A percentile compares a stretch with the other conserved stretches of the same genome.
Evolutionary conservation across 75 land plant species (phyloP).

Genomic region (Sequoiadendron giganteum): DNA sequence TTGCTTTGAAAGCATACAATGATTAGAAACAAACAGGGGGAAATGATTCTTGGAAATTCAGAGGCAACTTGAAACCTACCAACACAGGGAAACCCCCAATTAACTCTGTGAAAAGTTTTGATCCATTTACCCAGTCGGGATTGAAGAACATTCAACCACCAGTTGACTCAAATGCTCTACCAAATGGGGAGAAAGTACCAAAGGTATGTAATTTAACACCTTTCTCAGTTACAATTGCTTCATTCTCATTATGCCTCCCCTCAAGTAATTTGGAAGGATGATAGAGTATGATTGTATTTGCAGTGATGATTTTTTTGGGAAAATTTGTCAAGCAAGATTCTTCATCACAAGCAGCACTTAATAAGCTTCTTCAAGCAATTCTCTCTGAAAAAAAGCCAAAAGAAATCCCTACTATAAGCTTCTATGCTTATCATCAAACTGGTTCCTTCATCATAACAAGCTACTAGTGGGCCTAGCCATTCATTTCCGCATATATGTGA

Average conservation of each 20-base stretch:
- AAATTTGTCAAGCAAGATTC: slow-evolving; percentile 2
- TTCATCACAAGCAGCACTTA: slow-evolving; percentile 27
- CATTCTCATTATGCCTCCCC: neutral
- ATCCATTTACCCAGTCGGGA: slow-evolving; percentile 32
- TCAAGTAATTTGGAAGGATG: neutral
- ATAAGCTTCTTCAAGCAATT: slow-evolving; percentile 42
- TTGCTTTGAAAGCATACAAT: slow-evolving; percentile 72
- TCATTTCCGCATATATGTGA: neutral
- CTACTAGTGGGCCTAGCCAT: neutral
- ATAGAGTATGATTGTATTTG: neutral
- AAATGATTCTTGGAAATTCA: slow-evolving; percentile 70
- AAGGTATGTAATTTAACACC: neutral
- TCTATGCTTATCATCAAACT: neutral
- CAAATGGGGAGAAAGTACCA: neutral
- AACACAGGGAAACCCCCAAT: slow-evolving; percentile 25
- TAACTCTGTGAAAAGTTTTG: slow-evolving; percentile 36
- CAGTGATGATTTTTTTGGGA: neutral
- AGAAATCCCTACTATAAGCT: slow-evolving; percentile 70
- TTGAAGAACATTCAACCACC: slow-evolving; percentile 5
- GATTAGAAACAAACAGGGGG: slow-evolving; percentile 79
- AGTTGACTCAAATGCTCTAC: neutral
- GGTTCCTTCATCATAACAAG: neutral
- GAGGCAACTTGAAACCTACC: slow-evolving; percentile 43
- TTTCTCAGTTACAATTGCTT: neutral
- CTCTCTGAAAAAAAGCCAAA: slow-evolving; percentile 62